Evolutionary conservation across 129 eudicot genomes (phyloP).

Genomic region (Sambucus nigra): DNA sequence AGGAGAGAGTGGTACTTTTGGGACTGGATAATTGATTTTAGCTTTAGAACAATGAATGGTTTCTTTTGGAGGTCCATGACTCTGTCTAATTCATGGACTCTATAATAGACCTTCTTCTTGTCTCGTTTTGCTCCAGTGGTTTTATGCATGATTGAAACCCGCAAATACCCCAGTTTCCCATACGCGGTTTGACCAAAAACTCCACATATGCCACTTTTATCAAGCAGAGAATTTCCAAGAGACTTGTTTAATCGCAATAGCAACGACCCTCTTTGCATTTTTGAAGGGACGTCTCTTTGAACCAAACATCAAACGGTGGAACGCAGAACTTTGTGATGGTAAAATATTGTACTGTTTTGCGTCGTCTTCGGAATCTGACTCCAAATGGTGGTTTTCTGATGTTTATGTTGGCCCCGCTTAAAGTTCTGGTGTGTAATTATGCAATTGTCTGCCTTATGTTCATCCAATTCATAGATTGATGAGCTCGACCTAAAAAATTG

Average conservation of each 20-base stretch:
- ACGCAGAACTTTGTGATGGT: constrained; percentile 13
- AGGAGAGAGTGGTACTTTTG: constrained; percentile 48
- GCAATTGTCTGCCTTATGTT: too few relatives aligned
- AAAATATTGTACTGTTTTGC: too few relatives aligned
- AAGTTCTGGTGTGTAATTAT: too few relatives aligned
- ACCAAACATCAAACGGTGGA: constrained; percentile 36
- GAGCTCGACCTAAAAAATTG: too few relatives aligned
- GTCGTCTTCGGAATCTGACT: too few relatives aligned
- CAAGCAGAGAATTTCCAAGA: constrained; percentile 10
- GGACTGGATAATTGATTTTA: constrained; percentile 56
- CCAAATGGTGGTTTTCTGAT: too few relatives aligned
- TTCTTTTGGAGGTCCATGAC: constrained; percentile 80
- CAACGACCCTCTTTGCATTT: constrained; percentile 17
- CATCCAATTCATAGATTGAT: too few relatives aligned
- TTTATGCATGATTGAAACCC: constrained; percentile 62
- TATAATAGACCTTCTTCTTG: constrained; percentile 62
- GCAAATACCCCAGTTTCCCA: constrained; percentile 22
- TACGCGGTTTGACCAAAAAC: constrained; percentile 6
- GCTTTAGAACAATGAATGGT: constrained; percentile 43
- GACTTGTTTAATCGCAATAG: constrained; percentile 7
- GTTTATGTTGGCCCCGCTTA: too few relatives aligned
- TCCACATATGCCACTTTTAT: too few relatives aligned
- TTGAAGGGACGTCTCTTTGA: constrained; percentile 8
- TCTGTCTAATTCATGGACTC: constrained; percentile 75
- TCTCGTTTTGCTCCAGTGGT: constrained; percentile 61